Evolutionary conservation across 73 alveolate species (phyloP), one percentile per base, ranked within the genome.

Genomic region (Stentor roeselii): DNA sequence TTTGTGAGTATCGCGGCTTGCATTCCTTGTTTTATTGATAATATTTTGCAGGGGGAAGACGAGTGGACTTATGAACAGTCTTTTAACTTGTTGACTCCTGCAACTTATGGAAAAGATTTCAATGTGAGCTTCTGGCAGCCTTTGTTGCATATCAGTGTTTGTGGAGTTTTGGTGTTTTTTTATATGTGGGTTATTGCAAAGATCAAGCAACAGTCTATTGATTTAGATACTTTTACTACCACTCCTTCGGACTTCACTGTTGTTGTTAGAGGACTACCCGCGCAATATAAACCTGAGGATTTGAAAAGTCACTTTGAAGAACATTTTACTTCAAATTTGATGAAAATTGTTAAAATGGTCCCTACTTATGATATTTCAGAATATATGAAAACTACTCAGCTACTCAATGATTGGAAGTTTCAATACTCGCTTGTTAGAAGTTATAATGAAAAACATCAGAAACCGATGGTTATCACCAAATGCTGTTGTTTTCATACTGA

Each of bases 201-300:
- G 67, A 60, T 31, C 30, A 67, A 67, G 37, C 42, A 67, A 67
- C 21, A 1, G 37, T 21, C 80, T 67, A 32, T 34, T 27, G 80
- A 67, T 0, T 27, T 67, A 27, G 80, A 67, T 32, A 67, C 21
- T 2, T 36, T 11, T 2, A 14, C 14, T 14, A 67, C 80, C 11
- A 67, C 80, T 30, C 80, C 80, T 67, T 67, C 80, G 2, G 80
- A 67, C 34, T 67, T 67, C 2, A 67, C 80, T 1, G 3, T 67
- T 1, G 11, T 21, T 36, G 41, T 67, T 34, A 67, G 34, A 67
- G 80, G 80, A 0, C 41, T 67, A 21, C 80, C 80, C 27, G 37
- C 21, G 34, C 14, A 21, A 1, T 67, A 67, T 2, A 67, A 36
- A 30, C 15, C n/a, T 27, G 80, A 67, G 34, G 80, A 67, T 1